Base-by-base conservation (phyloP, 805 yeast genomes). In the Cyberlindnera lachancei region DNA sequence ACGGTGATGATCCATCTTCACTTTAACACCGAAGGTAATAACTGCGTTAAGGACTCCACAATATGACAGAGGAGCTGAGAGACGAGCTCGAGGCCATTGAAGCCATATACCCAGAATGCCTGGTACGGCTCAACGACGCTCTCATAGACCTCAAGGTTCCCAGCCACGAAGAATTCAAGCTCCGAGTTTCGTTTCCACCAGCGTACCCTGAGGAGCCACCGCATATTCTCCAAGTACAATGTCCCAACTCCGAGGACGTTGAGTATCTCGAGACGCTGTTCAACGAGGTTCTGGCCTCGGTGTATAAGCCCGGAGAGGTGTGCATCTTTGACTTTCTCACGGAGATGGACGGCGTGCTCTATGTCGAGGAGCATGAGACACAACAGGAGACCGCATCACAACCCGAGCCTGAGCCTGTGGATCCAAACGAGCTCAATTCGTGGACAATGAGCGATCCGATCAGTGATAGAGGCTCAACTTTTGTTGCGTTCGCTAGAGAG, bases 61-160 rank as follows among this genome's bases (percentile, higher is more conserved):
- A n/a, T n/a, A n/a, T n/a, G n/a, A n/a, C 21, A 19, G 70, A 70
- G 38, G 81, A 77, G 21, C 58, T 81, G 6, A 50, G 50, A 15
- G 92, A 85, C 34, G 98, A 90, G 50, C 56, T 85, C 14, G 76
- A 72, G 24, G 90, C 95, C 10, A 75, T 90, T 9, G 81, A 84
- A 35, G 92, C 96, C 4, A 90, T 92, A 10, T 90, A 75, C 50
- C 96, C 95, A 1, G 82, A 68, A 12, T 64, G 74, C 25, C 52
- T 75, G 22, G 55, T 58, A 4, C 45, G 43, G 10, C 46, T 57
- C 17, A 55, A 57, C 16, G 63, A 60, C 18, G 52, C 48, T 1
- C 51, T 60, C 7, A 57, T 71, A 7, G 69, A 69, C 27, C 61
- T 80, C 11, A 58, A 59, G 17, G 56, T 74, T 1, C 86, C 95